Conservation (phyloP, 345 rosid species). For the Kernera saxatilis region DNA sequence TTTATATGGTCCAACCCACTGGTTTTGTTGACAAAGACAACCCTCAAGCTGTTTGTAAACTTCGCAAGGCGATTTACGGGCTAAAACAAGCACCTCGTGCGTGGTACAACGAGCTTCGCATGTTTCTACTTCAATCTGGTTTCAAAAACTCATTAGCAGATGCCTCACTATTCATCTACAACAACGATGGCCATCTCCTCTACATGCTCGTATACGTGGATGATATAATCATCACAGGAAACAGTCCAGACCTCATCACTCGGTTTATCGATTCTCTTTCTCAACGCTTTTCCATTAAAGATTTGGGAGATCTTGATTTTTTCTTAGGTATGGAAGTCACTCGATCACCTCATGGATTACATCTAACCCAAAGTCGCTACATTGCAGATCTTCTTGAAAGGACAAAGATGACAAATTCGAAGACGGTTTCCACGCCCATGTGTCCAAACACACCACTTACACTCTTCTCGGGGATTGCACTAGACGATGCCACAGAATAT, state of each 20-base stretch:
- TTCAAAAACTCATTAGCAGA: no score
- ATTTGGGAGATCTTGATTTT: not conserved
- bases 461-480: not conserved
- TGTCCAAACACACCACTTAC: not conserved
- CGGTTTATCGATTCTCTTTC: not conserved
- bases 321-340: not conserved
- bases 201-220: not conserved
- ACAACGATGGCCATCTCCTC: not conserved
- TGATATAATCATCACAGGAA: not conserved
- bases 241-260: not conserved
- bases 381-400: not conserved
- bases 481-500: not conserved
- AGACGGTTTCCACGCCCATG: not conserved
- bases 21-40: not conserved
- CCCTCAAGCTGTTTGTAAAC: not conserved
- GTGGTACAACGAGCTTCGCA: not conserved
- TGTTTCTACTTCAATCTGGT: not conserved
- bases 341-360: not conserved
- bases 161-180: no score
- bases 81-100: not conserved
- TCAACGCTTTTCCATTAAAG: not conserved
- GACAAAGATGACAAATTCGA: not conserved
- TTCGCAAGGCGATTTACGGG: not conserved
- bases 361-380: not conserved
- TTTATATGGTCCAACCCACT: not conserved